phyloP scores from a whole-genome alignment of 2,329 filamentous ascomycete genomes.

The Fusarium metavorans region DNA sequence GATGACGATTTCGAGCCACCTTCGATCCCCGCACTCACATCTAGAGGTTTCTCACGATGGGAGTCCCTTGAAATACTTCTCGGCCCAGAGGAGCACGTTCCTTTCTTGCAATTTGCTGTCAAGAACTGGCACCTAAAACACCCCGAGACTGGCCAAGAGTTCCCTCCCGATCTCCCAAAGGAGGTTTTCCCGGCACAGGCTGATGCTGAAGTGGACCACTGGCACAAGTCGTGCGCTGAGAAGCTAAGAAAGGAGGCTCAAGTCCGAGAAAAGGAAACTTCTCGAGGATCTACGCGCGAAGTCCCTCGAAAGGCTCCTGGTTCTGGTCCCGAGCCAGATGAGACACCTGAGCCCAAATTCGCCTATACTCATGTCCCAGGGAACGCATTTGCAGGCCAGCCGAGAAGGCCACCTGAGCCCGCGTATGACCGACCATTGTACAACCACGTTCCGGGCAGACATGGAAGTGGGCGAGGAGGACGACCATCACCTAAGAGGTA shows the following conservation, averaged over 20 bases:
- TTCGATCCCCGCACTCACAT: conserved; percentile 84
- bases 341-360: conserved; percentile 50
- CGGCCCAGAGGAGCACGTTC: conserved; percentile 87
- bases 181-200: conserved; percentile 77
- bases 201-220: conserved; percentile 84
- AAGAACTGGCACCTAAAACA: conserved; percentile 81
- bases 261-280: conserved; percentile 51
- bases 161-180: conserved; percentile 69
- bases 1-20: conserved; percentile 80
- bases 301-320: conserved; percentile 34
- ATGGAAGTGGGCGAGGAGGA: conserved; percentile 47
- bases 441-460: conserved; percentile 56
- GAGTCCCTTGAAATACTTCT: conserved; percentile 91
- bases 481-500: conserved; percentile 52
- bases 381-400: conserved; percentile 46
- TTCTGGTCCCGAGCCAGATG: conserved; percentile 47
- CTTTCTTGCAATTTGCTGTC: conserved; percentile 84
- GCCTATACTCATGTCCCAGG: conserved; percentile 51
- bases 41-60: conserved; percentile 90
- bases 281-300: conserved; percentile 10
- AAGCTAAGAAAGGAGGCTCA: conserved; percentile 73
- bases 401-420: conserved; percentile 47
- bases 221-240: conserved; percentile 84
- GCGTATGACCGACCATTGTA: conserved; percentile 54
- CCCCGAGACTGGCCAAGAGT: conserved; percentile 77